These are phyloP conservation scores for Striga asiatica DNA, from an alignment of 257 asterid species.

Conservation along the genomic window DNA sequence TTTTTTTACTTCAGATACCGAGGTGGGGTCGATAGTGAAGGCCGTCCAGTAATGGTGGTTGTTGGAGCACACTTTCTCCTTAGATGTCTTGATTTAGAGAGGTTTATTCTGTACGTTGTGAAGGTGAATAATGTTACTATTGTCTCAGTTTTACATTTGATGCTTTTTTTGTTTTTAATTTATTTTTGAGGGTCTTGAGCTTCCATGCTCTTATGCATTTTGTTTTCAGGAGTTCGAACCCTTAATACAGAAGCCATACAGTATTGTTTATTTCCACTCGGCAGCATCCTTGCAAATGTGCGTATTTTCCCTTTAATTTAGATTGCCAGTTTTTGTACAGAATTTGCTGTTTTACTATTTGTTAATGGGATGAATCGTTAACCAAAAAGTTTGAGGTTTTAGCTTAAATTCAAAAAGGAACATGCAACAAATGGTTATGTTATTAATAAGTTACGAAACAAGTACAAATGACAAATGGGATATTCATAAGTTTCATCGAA, in stretches of 20 bases:
- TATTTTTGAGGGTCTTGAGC: too few species aligned
- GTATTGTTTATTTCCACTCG: conserved; percentile 87
- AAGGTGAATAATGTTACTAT: conserved; percentile 45
- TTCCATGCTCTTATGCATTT: conserved; percentile 11
- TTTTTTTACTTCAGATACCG: conserved; percentile 53
- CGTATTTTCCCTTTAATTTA: conserved; percentile 15
- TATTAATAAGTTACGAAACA: too few species aligned
- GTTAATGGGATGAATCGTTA: too few species aligned
- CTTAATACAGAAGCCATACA: conserved; percentile 88
- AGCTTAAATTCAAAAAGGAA: too few species aligned
- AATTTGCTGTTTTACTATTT: too few species aligned
- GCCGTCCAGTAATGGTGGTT: conserved; percentile 84
- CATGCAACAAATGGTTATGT: too few species aligned
- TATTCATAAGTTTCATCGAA: too few species aligned
- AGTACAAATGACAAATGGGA: too few species aligned
- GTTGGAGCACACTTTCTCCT: conserved; percentile 96
- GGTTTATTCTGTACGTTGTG: conserved; percentile 61
- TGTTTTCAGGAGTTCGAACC: conserved; percentile 95
- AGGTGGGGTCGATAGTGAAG: conserved; percentile 91
- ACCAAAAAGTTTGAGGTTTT: too few species aligned
- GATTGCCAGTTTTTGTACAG: too few species aligned
- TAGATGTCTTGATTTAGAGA: conserved; percentile 86
- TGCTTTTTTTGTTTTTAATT: background rate
- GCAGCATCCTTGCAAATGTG: conserved; percentile 90
- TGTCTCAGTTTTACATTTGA: conserved; percentile 1